Evolutionary conservation across 1,284 basidiomycete species (phyloP).

Genomic region (Mycena sp.): DNA sequence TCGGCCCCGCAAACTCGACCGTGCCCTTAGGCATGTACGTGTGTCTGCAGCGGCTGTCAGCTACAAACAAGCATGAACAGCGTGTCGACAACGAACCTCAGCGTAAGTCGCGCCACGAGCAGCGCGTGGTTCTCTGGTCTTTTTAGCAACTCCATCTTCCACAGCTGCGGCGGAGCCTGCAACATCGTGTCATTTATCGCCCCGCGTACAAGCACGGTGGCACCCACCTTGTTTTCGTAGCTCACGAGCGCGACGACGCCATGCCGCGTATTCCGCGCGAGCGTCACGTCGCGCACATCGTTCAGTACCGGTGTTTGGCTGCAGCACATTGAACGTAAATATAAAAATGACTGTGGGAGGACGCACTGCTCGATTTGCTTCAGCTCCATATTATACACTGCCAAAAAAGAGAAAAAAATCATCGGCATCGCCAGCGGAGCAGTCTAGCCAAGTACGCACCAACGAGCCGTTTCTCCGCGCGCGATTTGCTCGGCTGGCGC

Average conservation of each 20-base stretch:
- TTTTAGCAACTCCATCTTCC: slow-evolving; percentile 76
- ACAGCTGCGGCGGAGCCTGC: slow-evolving; percentile 82
- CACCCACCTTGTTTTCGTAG: slow-evolving; percentile 73
- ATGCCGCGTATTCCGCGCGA: slow-evolving; percentile 58
- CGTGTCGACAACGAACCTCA: slow-evolving; percentile 48
- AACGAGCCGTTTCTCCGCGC: slow-evolving; percentile 80
- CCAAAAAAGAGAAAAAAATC: neutral
- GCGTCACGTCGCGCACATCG: slow-evolving; percentile 77
- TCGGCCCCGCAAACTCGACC: slow-evolving; percentile 81
- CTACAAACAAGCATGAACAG: neutral
- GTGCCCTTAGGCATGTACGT: slow-evolving; percentile 75
- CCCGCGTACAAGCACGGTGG: neutral
- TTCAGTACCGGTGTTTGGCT: slow-evolving; percentile 84
- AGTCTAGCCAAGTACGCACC: slow-evolving; percentile 52
- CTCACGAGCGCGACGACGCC: slow-evolving; percentile 75
- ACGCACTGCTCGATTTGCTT: slow-evolving; percentile 73
- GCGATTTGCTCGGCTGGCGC: slow-evolving; percentile 76
- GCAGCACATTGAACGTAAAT: too few relatives aligned
- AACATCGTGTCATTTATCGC: slow-evolving; percentile 18
- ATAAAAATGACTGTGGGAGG: slow-evolving; percentile 5
- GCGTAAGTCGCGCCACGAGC: slow-evolving; percentile 56
- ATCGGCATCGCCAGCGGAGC: neutral
- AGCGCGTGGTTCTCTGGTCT: slow-evolving; percentile 51
- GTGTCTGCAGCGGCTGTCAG: slow-evolving; percentile 53
- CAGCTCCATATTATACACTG: slow-evolving; percentile 78